These are phyloP conservation scores for Zygosaccharomyces pseudorouxii DNA, from an alignment of 805 yeast genomes.

Conservation along the genomic window DNA sequence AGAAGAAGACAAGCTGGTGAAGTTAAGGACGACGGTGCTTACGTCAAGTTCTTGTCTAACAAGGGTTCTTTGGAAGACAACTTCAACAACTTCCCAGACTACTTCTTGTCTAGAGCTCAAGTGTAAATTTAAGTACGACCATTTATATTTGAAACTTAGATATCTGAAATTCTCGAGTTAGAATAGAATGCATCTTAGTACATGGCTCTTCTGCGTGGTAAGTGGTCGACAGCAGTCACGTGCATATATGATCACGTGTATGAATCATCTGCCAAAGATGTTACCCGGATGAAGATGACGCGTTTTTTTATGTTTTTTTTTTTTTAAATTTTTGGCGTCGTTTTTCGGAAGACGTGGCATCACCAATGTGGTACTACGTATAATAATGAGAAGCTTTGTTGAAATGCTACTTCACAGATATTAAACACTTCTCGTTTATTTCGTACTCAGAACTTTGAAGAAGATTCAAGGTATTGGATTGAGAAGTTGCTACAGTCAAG, in stretches of 20 bases:
- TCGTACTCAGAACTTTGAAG: not conserved
- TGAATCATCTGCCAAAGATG: too few relatives aligned
- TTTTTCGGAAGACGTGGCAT: constrained; percentile 1
- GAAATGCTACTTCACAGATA: not conserved
- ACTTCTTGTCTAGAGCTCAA: constrained; percentile 46
- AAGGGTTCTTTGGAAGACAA: constrained; percentile 92
- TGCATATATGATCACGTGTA: too few relatives aligned
- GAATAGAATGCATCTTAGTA: too few relatives aligned
- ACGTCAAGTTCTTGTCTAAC: constrained; percentile 95
- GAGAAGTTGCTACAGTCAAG: not conserved
- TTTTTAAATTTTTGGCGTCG: constrained; percentile 5
- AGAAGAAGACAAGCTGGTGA: constrained; percentile 94
- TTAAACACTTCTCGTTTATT: not conserved
- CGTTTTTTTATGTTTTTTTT: not conserved
- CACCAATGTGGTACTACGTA: not conserved
- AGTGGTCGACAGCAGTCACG: too few relatives aligned
- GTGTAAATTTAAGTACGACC: constrained; percentile 6
- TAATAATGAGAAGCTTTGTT: not conserved
- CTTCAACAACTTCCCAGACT: constrained; percentile 92
- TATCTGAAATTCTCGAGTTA: not conserved
- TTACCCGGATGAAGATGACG: not conserved
- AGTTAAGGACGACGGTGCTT: constrained; percentile 99
- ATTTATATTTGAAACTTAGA: not conserved
- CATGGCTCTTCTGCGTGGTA: too few relatives aligned
- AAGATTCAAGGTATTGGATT: not conserved